phyloP scores from a whole-genome alignment of 2,329 filamentous ascomycete genomes.

The Bertia moriformis region DNA sequence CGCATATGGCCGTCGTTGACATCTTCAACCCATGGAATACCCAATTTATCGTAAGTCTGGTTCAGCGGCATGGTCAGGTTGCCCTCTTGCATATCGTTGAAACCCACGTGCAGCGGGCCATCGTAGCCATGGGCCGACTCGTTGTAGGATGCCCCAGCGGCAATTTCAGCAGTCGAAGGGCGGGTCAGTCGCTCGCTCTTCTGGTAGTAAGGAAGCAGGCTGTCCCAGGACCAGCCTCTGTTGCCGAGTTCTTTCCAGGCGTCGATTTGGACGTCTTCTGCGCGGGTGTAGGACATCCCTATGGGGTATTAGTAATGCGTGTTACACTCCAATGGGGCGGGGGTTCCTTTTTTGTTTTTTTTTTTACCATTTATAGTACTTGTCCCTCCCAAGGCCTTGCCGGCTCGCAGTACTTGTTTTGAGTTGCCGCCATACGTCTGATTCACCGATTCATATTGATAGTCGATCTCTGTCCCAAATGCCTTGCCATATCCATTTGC shows the following conservation, averaged over 20 bases:
- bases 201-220: slow-evolving; percentile 12
- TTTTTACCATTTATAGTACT: background rate
- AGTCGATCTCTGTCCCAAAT: background rate
- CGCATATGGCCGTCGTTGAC: slow-evolving; percentile 20
- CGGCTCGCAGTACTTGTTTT: background rate
- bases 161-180: slow-evolving; percentile 16
- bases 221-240: slow-evolving; percentile 16
- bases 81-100: no score
- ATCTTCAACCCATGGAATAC: slow-evolving; percentile 18
- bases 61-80: no score
- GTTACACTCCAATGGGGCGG: no score
- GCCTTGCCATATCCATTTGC: background rate
- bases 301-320: no score
- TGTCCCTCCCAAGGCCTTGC: background rate
- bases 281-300: slow-evolving; percentile 18
- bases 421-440: background rate
- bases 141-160: slow-evolving; percentile 18
- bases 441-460: background rate
- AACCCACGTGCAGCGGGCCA: slow-evolving; percentile 21
- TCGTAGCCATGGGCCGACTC: slow-evolving; percentile 15
- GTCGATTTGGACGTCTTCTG: slow-evolving; percentile 17
- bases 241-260: slow-evolving; percentile 18
- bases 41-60: slow-evolving; percentile 16
- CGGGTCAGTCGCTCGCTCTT: slow-evolving; percentile 17
- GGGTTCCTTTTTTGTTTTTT: no score